Base-by-base conservation (phyloP, 441 rosid genomes). In the Heliophila coronopifolia region DNA sequence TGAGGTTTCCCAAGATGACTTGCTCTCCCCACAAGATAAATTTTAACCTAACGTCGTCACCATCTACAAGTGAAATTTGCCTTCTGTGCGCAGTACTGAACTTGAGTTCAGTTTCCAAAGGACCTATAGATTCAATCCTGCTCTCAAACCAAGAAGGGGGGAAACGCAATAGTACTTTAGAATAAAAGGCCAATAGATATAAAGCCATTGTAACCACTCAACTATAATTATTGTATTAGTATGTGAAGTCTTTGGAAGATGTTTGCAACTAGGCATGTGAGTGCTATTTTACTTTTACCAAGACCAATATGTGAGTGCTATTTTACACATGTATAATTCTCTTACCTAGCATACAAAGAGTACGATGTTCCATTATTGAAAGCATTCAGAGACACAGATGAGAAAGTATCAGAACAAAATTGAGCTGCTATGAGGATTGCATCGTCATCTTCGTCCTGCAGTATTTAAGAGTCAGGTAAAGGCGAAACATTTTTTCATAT, bases 1-100 rank as follows among this genome's bases (percentile, higher is more conserved):
- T 67, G 50, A 88, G 83, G 69, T 85, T 83, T 59, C 90, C 90
- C 26, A 87, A 67, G 56, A 78, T 57, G 63, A 74, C 72, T 57
- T 87, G 96, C 61, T 91, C 95, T 32, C 87, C 96, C 99, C 99
- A 88, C 57, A 92, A 64, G 53, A 88, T 69, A 72, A 85, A 88
- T 20, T 82, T 78, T 35, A 81, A 44, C 67, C 54, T 78, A 63
- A 61, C 49, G 6, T 81, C 89, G 65, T 88, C 89, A 38, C 64
- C 74, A 67, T 88, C 99, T 28, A 83, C 73, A 49, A 88, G 92
- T 48, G 72, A 51, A 34, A 92, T 76, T 64, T 85, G 73, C 65
- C 73, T 88, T 71, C 73, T 75, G 54, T 77, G 69, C 47, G 75
- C 61, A 69, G 73, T 74, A 54, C 74, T 74, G 55, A 55, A 72